Base-by-base conservation (phyloP, 805 yeast genomes). In the Kodamaea lidongshanica region DNA sequence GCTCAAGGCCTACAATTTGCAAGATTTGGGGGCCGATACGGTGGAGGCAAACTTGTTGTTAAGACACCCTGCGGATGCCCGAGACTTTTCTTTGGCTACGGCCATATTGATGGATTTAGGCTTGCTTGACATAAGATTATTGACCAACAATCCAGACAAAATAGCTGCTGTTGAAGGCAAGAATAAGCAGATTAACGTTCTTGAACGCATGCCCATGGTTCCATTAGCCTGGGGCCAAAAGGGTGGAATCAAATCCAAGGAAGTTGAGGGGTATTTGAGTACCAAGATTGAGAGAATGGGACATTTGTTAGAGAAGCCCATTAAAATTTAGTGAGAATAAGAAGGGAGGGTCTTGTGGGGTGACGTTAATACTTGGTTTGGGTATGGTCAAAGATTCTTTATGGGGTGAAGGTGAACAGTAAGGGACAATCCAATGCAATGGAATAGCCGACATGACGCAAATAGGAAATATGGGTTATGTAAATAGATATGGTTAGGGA, bases 211-310 rank as follows among this genome's bases (percentile, higher is more conserved):
- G 3, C 95, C 99, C 20, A 92, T 92, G 99, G 73, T 92, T 3
- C 99, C 99, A 9, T 68, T 88, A 33, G 88, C 95, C 6, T 92
- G 98, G 98, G 41, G 37, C 6, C 34, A 38, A 6, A 38, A 58
- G 14, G 63, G 58, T 16, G 97, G 97, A 5, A 81, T 92, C 37
- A 70, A 79, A 41, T 74, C 88, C 19, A 72, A 70, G 38, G 99
- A 92, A 57, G 82, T 92, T 18, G 95, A 92, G 45, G 95, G 95
- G 1, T 92, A 92, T 49, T 63, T 92, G 36, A 74, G 92, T 47
- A 92, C 99, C 1, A 92, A 92, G 60, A 83, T 89, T 31, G 95
- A 89, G 56, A 70, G 95, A 46, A 92, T 92, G 99, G 99, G 99
- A 0, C 99, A 92, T 58, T 59, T 92, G 34, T 65, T 92, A 34